phyloP scores from a whole-genome alignment of 1,284 basidiomycete genomes.

The Psilocybe mexicana region DNA sequence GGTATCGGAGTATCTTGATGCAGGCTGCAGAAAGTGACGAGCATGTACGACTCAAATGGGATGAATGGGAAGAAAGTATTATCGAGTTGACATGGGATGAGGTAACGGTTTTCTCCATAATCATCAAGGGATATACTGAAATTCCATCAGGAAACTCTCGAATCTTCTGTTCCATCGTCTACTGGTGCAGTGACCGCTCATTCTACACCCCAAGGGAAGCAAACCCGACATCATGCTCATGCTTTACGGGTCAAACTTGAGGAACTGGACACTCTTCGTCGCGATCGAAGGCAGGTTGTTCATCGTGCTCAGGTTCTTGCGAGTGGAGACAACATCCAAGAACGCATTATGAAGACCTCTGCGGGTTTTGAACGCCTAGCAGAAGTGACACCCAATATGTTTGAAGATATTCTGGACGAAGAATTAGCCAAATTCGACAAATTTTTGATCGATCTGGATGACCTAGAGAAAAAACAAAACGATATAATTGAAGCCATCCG shows the following conservation, averaged over 20 bases:
- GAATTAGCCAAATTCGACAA: slow-evolving; percentile 83
- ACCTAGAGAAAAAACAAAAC: slow-evolving; percentile 63
- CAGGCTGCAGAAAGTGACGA: slow-evolving; percentile 78
- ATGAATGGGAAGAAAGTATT: slow-evolving; percentile 82
- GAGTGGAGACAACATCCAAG: slow-evolving; percentile 75
- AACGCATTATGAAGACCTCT: slow-evolving; percentile 70
- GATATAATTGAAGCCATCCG: slow-evolving; percentile 67
- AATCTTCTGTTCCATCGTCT: slow-evolving; percentile 68
- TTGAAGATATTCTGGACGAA: slow-evolving; percentile 80
- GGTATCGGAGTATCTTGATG: slow-evolving; percentile 72
- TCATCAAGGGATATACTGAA: slow-evolving; percentile 5
- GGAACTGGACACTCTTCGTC: slow-evolving; percentile 74
- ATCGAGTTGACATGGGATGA: slow-evolving; percentile 72
- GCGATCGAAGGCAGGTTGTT: slow-evolving; percentile 62
- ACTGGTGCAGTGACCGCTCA: slow-evolving; percentile 41
- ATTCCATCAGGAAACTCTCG: slow-evolving; percentile 59
- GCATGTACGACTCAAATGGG: slow-evolving; percentile 79
- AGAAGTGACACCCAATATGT: slow-evolving; percentile 82
- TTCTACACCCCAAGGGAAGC: slow-evolving; percentile 36
- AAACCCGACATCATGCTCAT: slow-evolving; percentile 67
- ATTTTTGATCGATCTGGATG: slow-evolving; percentile 65
- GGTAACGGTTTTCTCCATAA: slow-evolving; percentile 39
- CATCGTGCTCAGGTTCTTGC: slow-evolving; percentile 66
- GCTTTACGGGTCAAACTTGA: slow-evolving; percentile 80
- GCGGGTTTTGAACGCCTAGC: slow-evolving; percentile 62